Evolutionary conservation across 2,329 filamentous ascomycete genomes (phyloP).

Genomic region (Ceratocystis albifundus): DNA sequence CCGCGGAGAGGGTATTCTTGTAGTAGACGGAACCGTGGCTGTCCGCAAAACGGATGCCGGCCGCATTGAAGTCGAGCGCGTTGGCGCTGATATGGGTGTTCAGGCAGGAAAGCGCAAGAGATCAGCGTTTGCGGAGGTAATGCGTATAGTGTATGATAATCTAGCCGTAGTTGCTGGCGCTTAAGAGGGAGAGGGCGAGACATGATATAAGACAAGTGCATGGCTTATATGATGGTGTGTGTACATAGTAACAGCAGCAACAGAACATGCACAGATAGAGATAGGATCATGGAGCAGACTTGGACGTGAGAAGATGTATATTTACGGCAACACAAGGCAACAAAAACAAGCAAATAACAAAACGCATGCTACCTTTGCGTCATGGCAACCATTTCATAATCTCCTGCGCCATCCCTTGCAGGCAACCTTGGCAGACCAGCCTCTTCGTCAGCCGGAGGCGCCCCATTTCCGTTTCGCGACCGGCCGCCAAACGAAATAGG

Average conservation of each 20-base stretch:
- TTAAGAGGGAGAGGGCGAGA: neutral
- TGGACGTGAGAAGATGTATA: neutral
- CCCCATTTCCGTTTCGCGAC: slow-evolving; percentile 27
- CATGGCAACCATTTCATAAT: slow-evolving; percentile 55
- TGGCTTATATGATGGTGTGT: neutral
- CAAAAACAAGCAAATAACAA: neutral
- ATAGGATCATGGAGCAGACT: neutral
- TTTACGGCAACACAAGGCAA: neutral
- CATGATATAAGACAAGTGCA: too few species aligned
- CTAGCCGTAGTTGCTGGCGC: slow-evolving; percentile 70
- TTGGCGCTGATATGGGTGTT: slow-evolving; percentile 36
- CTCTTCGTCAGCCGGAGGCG: slow-evolving; percentile 31
- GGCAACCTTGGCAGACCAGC: slow-evolving; percentile 38
- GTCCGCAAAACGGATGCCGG: slow-evolving; percentile 83
- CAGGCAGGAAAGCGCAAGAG: slow-evolving; percentile 28
- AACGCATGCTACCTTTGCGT: slow-evolving; percentile 27
- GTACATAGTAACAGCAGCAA: neutral
- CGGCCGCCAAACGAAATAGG: slow-evolving; percentile 76
- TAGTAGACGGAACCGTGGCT: slow-evolving; percentile 79
- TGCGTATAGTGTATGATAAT: slow-evolving; percentile 84
- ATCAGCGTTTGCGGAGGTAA: slow-evolving; percentile 75
- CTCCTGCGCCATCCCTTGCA: slow-evolving; percentile 45
- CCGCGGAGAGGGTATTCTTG: slow-evolving; percentile 77
- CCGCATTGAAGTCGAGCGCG: slow-evolving; percentile 74
- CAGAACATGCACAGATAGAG: neutral